These are phyloP conservation scores for Phytopythium mirpurense DNA, from an alignment of 352 stramenopile species.

Conservation along the genomic window DNA sequence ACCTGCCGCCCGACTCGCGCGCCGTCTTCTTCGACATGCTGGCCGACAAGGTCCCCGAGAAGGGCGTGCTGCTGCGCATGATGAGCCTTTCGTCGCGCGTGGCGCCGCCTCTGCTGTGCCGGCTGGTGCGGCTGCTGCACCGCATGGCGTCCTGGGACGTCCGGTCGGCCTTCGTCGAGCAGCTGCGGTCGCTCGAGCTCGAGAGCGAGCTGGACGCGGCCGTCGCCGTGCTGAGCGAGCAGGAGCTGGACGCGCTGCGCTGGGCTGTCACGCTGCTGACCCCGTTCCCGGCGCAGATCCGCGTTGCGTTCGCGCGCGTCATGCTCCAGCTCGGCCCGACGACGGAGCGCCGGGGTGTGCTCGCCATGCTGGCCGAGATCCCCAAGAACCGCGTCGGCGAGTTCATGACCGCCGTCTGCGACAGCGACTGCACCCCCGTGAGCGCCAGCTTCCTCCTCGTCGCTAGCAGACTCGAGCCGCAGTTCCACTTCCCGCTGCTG, in stretches of 20 bases:
- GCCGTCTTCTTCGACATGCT: slow-evolving; percentile 54
- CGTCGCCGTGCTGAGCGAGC: slow-evolving; percentile 24
- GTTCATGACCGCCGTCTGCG: slow-evolving; percentile 32
- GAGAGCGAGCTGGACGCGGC: slow-evolving; percentile 27
- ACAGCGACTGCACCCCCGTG: slow-evolving; percentile 15
- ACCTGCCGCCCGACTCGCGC: slow-evolving; percentile 31
- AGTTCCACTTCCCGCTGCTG: slow-evolving; percentile 37
- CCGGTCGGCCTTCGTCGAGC: slow-evolving; percentile 52
- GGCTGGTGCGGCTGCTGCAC: slow-evolving; percentile 37
- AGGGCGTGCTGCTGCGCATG: slow-evolving; percentile 52
- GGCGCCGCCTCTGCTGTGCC: slow-evolving; percentile 28
- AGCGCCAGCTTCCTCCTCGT: slow-evolving; percentile 37
- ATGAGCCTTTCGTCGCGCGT: slow-evolving; percentile 45
- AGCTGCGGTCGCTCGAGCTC: slow-evolving; percentile 45
- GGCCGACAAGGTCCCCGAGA: slow-evolving; percentile 24
- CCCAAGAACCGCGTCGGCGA: slow-evolving; percentile 30
- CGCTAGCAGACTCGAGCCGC: slow-evolving; percentile 30
- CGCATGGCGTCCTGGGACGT: slow-evolving; percentile 41
- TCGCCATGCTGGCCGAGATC: slow-evolving; percentile 30
- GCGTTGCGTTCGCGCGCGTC: slow-evolving; percentile 25
- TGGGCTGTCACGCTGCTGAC: slow-evolving; percentile 40
- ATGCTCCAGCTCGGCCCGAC: slow-evolving; percentile 21
- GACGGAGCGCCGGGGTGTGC: slow-evolving; percentile 17
- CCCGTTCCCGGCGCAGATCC: slow-evolving; percentile 26
- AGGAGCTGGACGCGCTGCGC: slow-evolving; percentile 31